Conservation (phyloP, 2,329 filamentous ascomycete species). For the Tolypocladium endophyticum region DNA sequence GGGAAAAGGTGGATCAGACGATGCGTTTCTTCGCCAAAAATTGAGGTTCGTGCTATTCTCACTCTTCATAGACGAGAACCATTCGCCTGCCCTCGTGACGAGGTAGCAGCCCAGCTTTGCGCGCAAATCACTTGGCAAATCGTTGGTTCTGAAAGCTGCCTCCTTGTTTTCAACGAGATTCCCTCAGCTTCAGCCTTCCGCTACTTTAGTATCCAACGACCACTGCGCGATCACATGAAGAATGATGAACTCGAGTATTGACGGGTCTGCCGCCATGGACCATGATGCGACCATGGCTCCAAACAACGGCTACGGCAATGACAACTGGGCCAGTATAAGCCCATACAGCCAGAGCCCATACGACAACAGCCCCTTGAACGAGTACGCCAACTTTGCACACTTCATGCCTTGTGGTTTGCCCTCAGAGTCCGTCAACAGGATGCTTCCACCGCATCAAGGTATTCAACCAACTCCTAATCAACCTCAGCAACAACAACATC, state of each 20-base stretch:
- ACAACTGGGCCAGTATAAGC: slow-evolving; percentile 46
- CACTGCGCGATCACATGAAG: slow-evolving; percentile 3
- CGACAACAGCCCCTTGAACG: slow-evolving; percentile 44
- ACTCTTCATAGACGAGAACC: not conserved
- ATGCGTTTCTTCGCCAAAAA: slow-evolving; percentile 2
- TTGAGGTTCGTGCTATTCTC: slow-evolving; percentile 5
- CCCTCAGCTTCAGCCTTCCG: not conserved
- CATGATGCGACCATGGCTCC: slow-evolving; percentile 20
- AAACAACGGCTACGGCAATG: slow-evolving; percentile 23
- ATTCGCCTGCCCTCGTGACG: not conserved
- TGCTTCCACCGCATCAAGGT: slow-evolving; percentile 37
- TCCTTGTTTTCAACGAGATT: not conserved
- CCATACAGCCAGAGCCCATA: slow-evolving; percentile 53
- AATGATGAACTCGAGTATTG: slow-evolving; percentile 22
- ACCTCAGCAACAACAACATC: slow-evolving; percentile 10
- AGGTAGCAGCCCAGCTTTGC: not conserved
- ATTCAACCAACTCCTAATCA: slow-evolving; percentile 22
- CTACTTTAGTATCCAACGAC: not conserved
- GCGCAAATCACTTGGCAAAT: not conserved
- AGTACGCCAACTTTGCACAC: slow-evolving; percentile 47
- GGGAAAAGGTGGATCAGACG: not conserved
- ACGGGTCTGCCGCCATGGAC: slow-evolving; percentile 19
- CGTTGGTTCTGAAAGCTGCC: not conserved
- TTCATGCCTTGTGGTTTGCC: slow-evolving; percentile 46
- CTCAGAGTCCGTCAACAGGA: slow-evolving; percentile 37